phyloP scores from a whole-genome alignment of 2,329 filamentous ascomycete genomes.

The Aspergillaceae sp. region DNA sequence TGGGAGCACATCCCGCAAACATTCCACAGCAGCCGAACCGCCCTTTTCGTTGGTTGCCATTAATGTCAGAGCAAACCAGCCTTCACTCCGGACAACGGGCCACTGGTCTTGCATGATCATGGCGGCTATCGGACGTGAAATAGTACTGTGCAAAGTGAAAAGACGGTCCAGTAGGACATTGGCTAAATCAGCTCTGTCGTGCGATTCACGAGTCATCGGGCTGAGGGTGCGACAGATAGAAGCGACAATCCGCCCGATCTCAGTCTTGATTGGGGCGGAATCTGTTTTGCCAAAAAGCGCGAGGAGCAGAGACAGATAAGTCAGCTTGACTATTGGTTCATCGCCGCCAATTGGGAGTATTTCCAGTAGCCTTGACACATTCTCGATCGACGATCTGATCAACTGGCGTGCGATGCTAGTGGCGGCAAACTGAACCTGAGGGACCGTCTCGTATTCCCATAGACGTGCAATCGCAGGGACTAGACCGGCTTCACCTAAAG shows the following conservation, averaged over 20 bases:
- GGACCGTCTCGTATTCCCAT: slow-evolving; percentile 35
- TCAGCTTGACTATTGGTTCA: slow-evolving; percentile 20
- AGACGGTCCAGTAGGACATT: slow-evolving; percentile 22
- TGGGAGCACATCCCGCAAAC: slow-evolving; percentile 26
- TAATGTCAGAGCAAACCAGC: slow-evolving; percentile 42
- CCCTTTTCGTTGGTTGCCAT: slow-evolving; percentile 33
- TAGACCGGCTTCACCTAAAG: slow-evolving; percentile 31
- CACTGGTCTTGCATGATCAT: slow-evolving; percentile 41
- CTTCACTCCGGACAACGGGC: slow-evolving; percentile 41
- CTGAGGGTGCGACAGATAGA: slow-evolving; percentile 36
- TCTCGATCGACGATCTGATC: slow-evolving; percentile 29
- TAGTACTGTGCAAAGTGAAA: slow-evolving; percentile 26
- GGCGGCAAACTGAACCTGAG: slow-evolving; percentile 38
- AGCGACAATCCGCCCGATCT: slow-evolving; percentile 39
- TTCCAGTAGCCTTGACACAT: slow-evolving; percentile 30
- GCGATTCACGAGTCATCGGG: slow-evolving; percentile 18
- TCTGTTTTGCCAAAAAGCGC: slow-evolving; percentile 35
- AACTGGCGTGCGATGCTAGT: slow-evolving; percentile 34
- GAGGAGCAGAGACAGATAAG: slow-evolving; percentile 36
- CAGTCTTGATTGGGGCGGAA: slow-evolving; percentile 37
- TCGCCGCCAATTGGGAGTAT: slow-evolving; percentile 18
- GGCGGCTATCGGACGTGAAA: slow-evolving; percentile 33
- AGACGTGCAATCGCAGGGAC: slow-evolving; percentile 31
- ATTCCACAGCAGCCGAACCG: slow-evolving; percentile 24
- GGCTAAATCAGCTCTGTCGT: slow-evolving; percentile 12